phyloP scores from a whole-genome alignment of 768 basidiomycete genomes.

The Mycena alexandri region DNA sequence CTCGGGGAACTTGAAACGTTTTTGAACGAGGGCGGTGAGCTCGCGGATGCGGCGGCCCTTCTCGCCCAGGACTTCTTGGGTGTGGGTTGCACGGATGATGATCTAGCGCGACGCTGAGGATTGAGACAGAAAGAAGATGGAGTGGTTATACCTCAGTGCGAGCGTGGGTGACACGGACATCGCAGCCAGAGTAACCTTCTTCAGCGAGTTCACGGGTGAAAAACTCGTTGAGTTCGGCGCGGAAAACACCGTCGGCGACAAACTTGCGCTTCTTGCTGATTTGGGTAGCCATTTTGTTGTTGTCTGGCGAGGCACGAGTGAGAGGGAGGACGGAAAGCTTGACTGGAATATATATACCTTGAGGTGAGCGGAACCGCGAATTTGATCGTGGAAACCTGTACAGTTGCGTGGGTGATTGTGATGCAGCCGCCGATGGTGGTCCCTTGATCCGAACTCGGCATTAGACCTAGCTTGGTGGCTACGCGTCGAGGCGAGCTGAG shows the following conservation, averaged over 20 bases:
- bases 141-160: constrained; percentile 87
- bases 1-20: constrained; percentile 99
- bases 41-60: constrained; percentile 99
- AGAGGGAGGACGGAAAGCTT: constrained; percentile 12
- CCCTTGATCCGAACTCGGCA: too few relatives aligned
- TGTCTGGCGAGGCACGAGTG: constrained; percentile 18
- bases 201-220: constrained; percentile 98
- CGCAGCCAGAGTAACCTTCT: constrained; percentile 99
- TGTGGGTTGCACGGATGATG: constrained; percentile 99
- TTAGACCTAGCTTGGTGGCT: neutral
- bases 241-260: constrained; percentile 98
- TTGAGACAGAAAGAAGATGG: neutral
- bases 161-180: constrained; percentile 99
- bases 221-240: constrained; percentile 99
- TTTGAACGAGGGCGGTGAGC: constrained; percentile 97
- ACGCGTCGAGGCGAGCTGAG: too few relatives aligned
- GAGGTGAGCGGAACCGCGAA: constrained; percentile 27
- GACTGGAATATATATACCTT: constrained; percentile 32
- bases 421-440: too few relatives aligned
- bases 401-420: neutral
- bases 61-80: constrained; percentile 98
- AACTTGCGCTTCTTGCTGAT: constrained; percentile 99
- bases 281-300: constrained; percentile 77
- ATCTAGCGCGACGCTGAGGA: constrained; percentile 64
- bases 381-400: neutral